Percentiles rank a stretch among this genome's conserved stretches.
Conservation (phyloP, 2,329 filamentous ascomycete species). For the Chaetomiaceae sp. region DNA sequence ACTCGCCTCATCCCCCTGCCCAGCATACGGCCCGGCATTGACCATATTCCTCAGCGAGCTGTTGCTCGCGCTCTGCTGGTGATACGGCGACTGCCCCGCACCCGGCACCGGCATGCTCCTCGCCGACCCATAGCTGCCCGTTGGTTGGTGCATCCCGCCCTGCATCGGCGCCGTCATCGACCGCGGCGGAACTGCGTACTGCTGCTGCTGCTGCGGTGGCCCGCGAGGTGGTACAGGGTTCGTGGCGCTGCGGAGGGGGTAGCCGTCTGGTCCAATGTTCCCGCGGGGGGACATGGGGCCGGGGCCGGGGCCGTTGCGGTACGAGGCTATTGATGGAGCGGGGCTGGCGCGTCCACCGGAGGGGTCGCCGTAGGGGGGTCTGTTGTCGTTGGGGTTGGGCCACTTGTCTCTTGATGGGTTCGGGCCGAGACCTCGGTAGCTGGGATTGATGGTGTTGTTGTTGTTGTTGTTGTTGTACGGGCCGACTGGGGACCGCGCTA, state of each 20-base stretch:
- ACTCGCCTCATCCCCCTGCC: neutral
- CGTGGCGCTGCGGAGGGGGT: slow-evolving; percentile 26
- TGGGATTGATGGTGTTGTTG: no score
- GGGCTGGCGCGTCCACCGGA: slow-evolving; percentile 26
- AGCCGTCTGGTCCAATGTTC: slow-evolving; percentile 20
- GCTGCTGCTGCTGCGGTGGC: slow-evolving; percentile 20
- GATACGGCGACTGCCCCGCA: slow-evolving; percentile 8
- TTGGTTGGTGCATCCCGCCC: slow-evolving; percentile 19
- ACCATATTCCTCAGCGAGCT: slow-evolving; percentile 19
- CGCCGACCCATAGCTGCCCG: slow-evolving; percentile 11
- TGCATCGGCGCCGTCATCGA: slow-evolving; percentile 31
- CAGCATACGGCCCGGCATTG: slow-evolving; percentile 4
- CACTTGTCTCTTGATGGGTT: slow-evolving; percentile 7
- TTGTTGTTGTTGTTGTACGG: slow-evolving; percentile 14
- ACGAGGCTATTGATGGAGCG: slow-evolving; percentile 27
- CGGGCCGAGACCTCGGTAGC: slow-evolving; percentile 16
- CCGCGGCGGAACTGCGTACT: slow-evolving; percentile 27
- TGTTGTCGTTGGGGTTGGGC: slow-evolving; percentile 4
- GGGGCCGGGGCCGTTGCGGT: slow-evolving; percentile 15
- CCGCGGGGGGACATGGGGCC: slow-evolving; percentile 21
- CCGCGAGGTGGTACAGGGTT: slow-evolving; percentile 25
- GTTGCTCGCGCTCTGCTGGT: slow-evolving; percentile 19
- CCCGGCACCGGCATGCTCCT: neutral
- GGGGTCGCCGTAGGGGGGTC: slow-evolving; percentile 18
- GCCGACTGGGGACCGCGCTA: slow-evolving; percentile 22